A percentile compares a stretch with the other conserved stretches of the same genome.
Conservation (phyloP, 2,329 filamentous ascomycete genomes). For the Trichoderma hamatum region DNA sequence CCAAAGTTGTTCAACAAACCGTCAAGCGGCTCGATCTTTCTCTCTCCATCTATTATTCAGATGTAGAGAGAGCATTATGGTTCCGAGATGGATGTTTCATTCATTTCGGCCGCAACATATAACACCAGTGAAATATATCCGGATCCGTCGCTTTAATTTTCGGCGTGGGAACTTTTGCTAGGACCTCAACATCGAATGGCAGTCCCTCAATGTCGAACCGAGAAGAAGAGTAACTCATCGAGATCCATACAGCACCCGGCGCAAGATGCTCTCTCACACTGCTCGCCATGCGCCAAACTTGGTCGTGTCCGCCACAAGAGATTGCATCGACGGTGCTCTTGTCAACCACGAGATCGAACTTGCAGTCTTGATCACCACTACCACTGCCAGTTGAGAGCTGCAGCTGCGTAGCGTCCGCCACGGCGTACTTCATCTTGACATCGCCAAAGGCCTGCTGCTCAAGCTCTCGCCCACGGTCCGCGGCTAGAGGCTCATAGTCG, state of each 20-base stretch:
- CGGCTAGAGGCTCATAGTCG: constrained; percentile 54
- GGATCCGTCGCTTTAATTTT: constrained; percentile 49
- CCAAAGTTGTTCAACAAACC: not conserved
- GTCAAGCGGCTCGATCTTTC: not conserved
- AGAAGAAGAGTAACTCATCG: constrained; percentile 50
- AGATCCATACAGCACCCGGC: constrained; percentile 49
- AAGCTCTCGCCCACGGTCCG: constrained; percentile 46
- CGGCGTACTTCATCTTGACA: constrained; percentile 47
- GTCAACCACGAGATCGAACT: constrained; percentile 51
- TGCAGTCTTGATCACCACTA: not conserved
- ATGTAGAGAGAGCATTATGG: not conserved
- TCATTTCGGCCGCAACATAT: constrained; percentile 44
- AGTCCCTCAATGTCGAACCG: constrained; percentile 45
- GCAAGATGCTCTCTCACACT: constrained; percentile 42
- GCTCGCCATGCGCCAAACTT: constrained; percentile 44
- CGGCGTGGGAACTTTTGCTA: constrained; percentile 47
- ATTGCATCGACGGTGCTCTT: constrained; percentile 55
- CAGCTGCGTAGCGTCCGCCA: constrained; percentile 51
- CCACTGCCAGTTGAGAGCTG: constrained; percentile 29
- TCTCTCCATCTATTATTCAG: not conserved
- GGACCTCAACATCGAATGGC: constrained; percentile 47
- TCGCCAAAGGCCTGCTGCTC: constrained; percentile 49
- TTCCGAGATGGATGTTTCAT: not conserved
- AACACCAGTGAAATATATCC: constrained; percentile 51
- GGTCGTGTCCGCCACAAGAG: constrained; percentile 47